These are phyloP conservation scores for Dioszegia crocea DNA, from an alignment of 768 basidiomycete genomes.

Conservation along the genomic window DNA sequence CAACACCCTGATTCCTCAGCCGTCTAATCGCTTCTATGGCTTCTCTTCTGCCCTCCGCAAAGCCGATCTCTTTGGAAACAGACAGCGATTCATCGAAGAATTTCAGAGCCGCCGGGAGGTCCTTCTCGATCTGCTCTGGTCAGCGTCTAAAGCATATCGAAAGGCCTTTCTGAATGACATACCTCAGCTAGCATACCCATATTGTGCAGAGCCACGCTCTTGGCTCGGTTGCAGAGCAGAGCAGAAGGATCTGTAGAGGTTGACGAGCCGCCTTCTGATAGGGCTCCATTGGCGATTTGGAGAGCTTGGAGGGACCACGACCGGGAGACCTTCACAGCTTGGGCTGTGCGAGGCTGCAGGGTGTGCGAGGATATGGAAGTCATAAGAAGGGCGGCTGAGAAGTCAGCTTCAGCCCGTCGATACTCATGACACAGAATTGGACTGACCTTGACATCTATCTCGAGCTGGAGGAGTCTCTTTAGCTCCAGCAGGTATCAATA, in stretches of 20 bases:
- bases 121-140: slow-evolving; percentile 35
- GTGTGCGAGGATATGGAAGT: slow-evolving; percentile 45
- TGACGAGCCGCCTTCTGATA: slow-evolving; percentile 12
- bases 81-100: slow-evolving; percentile 28
- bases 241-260: slow-evolving; percentile 7
- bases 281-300: slow-evolving; percentile 34
- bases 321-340: slow-evolving; percentile 37
- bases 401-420: background rate
- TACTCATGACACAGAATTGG: background rate
- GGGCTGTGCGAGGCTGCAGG: slow-evolving; percentile 29
- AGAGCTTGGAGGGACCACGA: slow-evolving; percentile 44
- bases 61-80: slow-evolving; percentile 30
- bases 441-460: slow-evolving; percentile 49
- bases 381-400: slow-evolving; percentile 34
- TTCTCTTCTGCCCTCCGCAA: slow-evolving; percentile 42
- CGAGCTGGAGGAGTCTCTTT: slow-evolving; percentile 17
- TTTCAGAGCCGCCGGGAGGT: slow-evolving; percentile 26
- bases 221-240: slow-evolving; percentile 35
- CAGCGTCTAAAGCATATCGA: background rate
- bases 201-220: slow-evolving; percentile 38
- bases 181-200: slow-evolving; percentile 48
- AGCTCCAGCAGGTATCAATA: slow-evolving; percentile 34
- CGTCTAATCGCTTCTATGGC: slow-evolving; percentile 39
- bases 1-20: slow-evolving; percentile 9
- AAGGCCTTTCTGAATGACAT: background rate